Percentiles rank a stretch among this genome's conserved stretches.
phyloP scores from a whole-genome alignment of 192 early-diverging fungal genomes.

The Coemansia asiatica region DNA sequence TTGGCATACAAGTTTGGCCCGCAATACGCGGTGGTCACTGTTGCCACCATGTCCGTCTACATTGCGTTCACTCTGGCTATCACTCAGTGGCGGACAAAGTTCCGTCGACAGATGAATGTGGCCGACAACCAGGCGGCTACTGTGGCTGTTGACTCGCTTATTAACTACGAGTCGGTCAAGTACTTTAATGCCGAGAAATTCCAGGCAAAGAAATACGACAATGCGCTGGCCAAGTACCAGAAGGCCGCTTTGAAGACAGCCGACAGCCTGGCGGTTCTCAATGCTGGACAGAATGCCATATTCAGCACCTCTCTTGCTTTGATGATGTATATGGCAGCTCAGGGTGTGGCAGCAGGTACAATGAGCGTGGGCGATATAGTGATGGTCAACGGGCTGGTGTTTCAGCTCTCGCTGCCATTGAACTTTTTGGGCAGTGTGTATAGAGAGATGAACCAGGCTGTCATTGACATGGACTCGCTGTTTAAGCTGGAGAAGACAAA shows the following conservation, averaged over 20 bases:
- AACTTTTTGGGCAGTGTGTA: constrained; percentile 99
- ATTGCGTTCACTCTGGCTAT: constrained; percentile 83
- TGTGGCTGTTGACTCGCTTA: constrained; percentile 90
- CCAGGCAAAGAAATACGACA: constrained; percentile 88
- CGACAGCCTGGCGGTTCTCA: constrained; percentile 85
- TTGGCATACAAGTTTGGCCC: constrained; percentile 68
- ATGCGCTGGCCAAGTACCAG: constrained; percentile 87
- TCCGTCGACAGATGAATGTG: constrained; percentile 88
- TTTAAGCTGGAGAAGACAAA: constrained; percentile 75
- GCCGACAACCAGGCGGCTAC: constrained; percentile 96
- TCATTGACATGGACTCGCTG: constrained; percentile 98
- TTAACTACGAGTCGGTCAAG: constrained; percentile 99
- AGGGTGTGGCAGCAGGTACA: constrained; percentile 74
- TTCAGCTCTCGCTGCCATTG: constrained; percentile 94
- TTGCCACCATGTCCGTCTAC: constrained; percentile 74
- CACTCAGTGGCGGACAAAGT: constrained; percentile 84
- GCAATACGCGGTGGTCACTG: constrained; percentile 61
- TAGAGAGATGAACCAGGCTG: constrained; percentile 89
- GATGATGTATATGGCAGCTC: constrained; percentile 96
- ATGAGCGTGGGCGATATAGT: constrained; percentile 98
- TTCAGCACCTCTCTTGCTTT: constrained; percentile 88
- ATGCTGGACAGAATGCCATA: constrained; percentile 94
- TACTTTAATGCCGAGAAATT: constrained; percentile 93
- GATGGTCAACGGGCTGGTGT: constrained; percentile 97
- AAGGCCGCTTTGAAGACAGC: constrained; percentile 88